Percentiles rank a stretch among this genome's conserved stretches.
Conservation (phyloP, 2,329 filamentous ascomycete species). For the Camptophora hylomeconis region DNA sequence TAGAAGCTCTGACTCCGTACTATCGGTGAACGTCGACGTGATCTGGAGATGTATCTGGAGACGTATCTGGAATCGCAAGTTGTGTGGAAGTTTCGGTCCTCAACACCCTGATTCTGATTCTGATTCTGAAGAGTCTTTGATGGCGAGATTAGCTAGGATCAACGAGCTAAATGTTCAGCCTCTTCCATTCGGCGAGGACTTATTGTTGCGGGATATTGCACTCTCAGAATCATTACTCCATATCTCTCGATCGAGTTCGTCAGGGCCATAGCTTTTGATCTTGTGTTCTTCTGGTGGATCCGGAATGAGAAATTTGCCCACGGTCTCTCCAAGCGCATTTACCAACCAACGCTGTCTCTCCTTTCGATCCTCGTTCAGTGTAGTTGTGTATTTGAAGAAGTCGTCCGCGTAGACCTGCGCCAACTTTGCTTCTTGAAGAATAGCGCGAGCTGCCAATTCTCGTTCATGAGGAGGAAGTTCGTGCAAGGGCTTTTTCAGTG, state of each 20-base stretch:
- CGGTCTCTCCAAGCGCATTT: conserved; percentile 15
- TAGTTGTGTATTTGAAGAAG: conserved; percentile 14
- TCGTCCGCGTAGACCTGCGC: conserved; percentile 14
- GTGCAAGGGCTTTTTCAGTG: conserved; percentile 23
- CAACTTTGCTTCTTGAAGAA: conserved; percentile 16
- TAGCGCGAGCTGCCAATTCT: conserved; percentile 26
- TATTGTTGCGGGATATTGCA: too few relatives aligned
- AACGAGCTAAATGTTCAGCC: too few relatives aligned
- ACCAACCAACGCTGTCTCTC: conserved; percentile 14
- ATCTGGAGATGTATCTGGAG: too few relatives aligned
- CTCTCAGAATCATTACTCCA: conserved; percentile 11
- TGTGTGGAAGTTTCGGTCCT: too few relatives aligned
- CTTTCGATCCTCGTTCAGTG: conserved; percentile 16
- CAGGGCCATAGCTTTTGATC: conserved; percentile 11
- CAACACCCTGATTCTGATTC: too few relatives aligned
- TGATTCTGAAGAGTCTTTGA: too few relatives aligned
- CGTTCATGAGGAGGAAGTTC: conserved; percentile 33
- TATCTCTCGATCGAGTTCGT: conserved; percentile 15
- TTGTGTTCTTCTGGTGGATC: conserved; percentile 16
- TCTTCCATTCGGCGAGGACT: not conserved
- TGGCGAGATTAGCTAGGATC: too few relatives aligned
- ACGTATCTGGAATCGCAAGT: too few relatives aligned
- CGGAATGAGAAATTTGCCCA: conserved; percentile 17
- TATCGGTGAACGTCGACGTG: too few relatives aligned
- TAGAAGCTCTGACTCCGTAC: too few relatives aligned